phyloP scores from a whole-genome alignment of 2,329 filamentous ascomycete genomes.

The Emergomyces pasteurianus region DNA sequence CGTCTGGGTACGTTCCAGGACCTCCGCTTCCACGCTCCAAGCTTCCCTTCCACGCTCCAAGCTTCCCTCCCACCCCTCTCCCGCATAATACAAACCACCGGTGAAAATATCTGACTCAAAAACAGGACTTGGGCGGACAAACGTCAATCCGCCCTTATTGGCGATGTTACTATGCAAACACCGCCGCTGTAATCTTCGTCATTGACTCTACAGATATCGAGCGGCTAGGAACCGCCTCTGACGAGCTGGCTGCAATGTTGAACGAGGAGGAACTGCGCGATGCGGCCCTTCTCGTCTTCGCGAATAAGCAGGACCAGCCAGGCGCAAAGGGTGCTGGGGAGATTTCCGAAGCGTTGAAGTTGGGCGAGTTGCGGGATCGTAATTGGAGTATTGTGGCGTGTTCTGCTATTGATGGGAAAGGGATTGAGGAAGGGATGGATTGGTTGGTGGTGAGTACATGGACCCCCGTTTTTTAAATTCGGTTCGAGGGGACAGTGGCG shows the following conservation, averaged over 20 bases:
- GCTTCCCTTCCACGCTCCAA: neutral
- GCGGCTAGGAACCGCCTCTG: constrained; percentile 78
- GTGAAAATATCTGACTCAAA: neutral
- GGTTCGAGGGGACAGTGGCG: too few relatives aligned
- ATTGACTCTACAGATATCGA: constrained; percentile 98
- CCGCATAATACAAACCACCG: neutral
- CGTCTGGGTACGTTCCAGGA: constrained; percentile 62
- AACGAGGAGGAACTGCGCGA: constrained; percentile 95
- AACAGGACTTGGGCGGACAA: constrained; percentile 82
- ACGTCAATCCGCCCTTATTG: constrained; percentile 98
- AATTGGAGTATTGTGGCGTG: constrained; percentile 99
- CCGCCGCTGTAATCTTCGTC: constrained; percentile 94
- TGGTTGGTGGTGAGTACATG: constrained; percentile 69
- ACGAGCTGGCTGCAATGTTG: constrained; percentile 88
- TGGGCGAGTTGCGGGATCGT: constrained; percentile 84
- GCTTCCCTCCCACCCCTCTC: neutral
- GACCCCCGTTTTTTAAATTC: too few relatives aligned
- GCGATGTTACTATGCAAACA: constrained; percentile 99
- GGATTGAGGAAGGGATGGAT: constrained; percentile 96
- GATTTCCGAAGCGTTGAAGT: constrained; percentile 81
- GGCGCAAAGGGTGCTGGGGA: constrained; percentile 93
- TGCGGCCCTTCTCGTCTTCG: constrained; percentile 84
- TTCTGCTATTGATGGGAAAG: constrained; percentile 87
- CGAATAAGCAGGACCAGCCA: constrained; percentile 98
- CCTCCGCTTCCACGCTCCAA: neutral